A percentile compares a stretch with the other conserved stretches of the same genome.
Evolutionary conservation across 176 grass and related monocot genomes (phyloP).

Genomic region (Tillandsia fasciculata): DNA sequence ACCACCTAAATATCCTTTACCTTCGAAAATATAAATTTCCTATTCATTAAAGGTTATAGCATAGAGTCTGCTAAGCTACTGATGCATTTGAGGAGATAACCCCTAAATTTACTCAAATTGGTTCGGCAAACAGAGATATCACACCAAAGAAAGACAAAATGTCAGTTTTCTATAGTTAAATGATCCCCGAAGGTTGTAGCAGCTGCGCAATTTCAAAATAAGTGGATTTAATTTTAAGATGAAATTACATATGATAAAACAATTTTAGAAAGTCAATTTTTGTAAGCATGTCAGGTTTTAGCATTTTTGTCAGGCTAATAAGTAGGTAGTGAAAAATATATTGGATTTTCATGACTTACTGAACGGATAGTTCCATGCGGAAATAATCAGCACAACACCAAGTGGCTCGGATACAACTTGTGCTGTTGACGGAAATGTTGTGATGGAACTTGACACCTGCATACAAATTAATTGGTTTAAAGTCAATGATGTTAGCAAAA

Average conservation of each 20-base stretch:
- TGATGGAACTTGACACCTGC: conserved; percentile 50
- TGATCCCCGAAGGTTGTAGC: too few species aligned
- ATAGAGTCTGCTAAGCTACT: too few species aligned
- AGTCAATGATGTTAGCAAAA: neutral
- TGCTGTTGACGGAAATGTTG: conserved; percentile 75
- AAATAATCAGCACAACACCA: conserved; percentile 74
- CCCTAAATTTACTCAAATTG: too few species aligned
- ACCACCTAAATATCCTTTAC: too few species aligned
- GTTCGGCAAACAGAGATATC: too few species aligned
- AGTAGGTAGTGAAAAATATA: neutral
- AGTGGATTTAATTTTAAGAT: neutral
- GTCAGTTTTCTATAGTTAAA: too few species aligned
- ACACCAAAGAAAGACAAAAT: too few species aligned
- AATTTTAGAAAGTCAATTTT: neutral
- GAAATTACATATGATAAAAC: neutral
- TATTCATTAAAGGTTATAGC: too few species aligned
- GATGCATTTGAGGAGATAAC: too few species aligned
- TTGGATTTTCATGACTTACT: conserved; percentile 38
- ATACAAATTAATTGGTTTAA: neutral
- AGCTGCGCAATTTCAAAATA: neutral
- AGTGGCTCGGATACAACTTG: conserved; percentile 69
- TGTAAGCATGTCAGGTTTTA: neutral
- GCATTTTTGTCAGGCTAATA: neutral
- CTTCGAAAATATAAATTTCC: too few species aligned
- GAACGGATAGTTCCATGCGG: conserved; percentile 96